Percentiles rank a stretch among this genome's conserved stretches.
phyloP scores from a whole-genome alignment of 2,329 filamentous ascomycete species.

The Aspergillus hortae region DNA sequence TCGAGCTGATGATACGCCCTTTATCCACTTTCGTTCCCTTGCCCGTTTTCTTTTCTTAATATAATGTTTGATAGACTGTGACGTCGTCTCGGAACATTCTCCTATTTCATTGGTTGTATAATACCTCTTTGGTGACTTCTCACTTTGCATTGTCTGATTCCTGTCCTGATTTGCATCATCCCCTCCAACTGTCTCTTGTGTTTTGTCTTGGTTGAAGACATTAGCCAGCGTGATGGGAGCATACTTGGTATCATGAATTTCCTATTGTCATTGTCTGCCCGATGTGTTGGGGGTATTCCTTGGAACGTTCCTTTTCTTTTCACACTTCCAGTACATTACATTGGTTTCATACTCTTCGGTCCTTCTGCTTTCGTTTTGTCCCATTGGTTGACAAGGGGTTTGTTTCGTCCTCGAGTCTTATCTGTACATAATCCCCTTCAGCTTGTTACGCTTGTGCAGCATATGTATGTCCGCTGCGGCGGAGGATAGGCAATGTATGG shows the following conservation, averaged over 20 bases:
- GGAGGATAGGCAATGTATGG: not conserved
- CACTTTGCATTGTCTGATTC: not conserved
- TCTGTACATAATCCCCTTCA: conserved; percentile 28
- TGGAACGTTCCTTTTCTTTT: not conserved
- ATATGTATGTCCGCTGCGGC: conserved; percentile 17
- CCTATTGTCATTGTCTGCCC: not conserved
- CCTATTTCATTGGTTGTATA: conserved; percentile 18
- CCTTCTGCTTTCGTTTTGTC: not conserved
- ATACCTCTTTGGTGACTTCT: conserved; percentile 6
- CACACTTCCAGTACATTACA: conserved; percentile 3
- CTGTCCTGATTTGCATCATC: conserved; percentile 1
- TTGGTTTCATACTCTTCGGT: not conserved
- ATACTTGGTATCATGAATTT: conserved; percentile 1
- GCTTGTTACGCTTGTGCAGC: conserved; percentile 2
- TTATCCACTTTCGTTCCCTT: not conserved
- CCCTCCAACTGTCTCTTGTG: conserved; percentile 1
- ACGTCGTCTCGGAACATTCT: conserved; percentile 27
- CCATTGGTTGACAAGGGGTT: not conserved
- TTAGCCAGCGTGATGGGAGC: conserved; percentile 7
- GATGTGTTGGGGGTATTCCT: not conserved
- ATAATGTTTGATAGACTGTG: conserved; percentile 34
- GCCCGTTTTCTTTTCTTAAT: conserved; percentile 18
- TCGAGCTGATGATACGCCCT: conserved; percentile 15
- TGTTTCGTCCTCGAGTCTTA: conserved; percentile 4
- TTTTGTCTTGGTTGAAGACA: conserved; percentile 6